Evolutionary conservation across 352 stramenopile genomes (phyloP), one percentile per base, ranked within the genome.

Genomic region (Thalassiosira hispida): DNA sequence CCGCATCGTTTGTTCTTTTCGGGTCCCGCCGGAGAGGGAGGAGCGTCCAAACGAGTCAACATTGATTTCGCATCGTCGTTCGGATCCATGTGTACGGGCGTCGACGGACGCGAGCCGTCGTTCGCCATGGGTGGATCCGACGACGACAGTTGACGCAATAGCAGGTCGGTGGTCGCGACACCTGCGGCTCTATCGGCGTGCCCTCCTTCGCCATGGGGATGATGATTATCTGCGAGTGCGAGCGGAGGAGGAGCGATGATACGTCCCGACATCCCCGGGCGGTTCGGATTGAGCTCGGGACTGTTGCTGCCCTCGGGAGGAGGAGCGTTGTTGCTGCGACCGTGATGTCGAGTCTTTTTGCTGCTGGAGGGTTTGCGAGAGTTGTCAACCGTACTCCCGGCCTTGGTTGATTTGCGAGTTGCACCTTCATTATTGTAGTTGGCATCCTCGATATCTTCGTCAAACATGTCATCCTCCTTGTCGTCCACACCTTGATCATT

Each of bases 281-380:
- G 62, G 23, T 64, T 18, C 12, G 63, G 59, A 46, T 71, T 71
- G 16, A 46, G 62, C 42, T 71, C 62, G n/a, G 62, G 62, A 60
- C 62, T 71, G 40, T 71, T 71, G 9, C 62, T 18, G 20, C 59
- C 22, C 5, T 22, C 25, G 56, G 12, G 22, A 12, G 22, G 9
- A n/a, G n/a, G n/a, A n/a, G n/a, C n/a, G 18, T 20, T 67, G 25
- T 6, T n/a, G 29, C 25, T 40, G 25, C 25, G 31, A 38, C 8
- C 3, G 8, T 38, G 31, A 38, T 38, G 31, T 3, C 8, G 31
- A 38, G 31, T 38, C 8, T 38, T 38, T 38, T 38, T 38, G 31
- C 3, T 9, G 31, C 8, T 38, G 31, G 8, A n/a, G n/a, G n/a
- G n/a, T n/a, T n/a, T n/a, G n/a, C n/a, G n/a, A n/a, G n/a, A n/a